Conservation (phyloP, 257 asterid genomes). For the Ilex asprella region DNA sequence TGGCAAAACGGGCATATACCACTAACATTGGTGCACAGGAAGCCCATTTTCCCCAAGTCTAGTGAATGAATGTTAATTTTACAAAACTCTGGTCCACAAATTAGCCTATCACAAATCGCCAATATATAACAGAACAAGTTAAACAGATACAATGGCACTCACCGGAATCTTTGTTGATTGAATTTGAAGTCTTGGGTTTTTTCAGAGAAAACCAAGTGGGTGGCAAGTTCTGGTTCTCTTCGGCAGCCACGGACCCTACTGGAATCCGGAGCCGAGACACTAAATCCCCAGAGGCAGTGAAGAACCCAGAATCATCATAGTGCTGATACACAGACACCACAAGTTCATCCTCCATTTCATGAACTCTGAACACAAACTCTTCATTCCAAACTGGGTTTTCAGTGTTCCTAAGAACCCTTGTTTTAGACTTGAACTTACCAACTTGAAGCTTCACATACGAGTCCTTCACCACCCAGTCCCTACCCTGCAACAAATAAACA, state of each 20-base stretch:
- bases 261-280: constrained; percentile 75
- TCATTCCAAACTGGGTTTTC: constrained; percentile 73
- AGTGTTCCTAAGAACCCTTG: constrained; percentile 45
- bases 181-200: constrained; percentile 36
- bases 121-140: constrained; percentile 1
- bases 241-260: constrained; percentile 49
- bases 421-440: constrained; percentile 61
- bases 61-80: no score
- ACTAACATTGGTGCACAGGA: no score
- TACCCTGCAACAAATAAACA: constrained; percentile 67
- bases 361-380: constrained; percentile 68
- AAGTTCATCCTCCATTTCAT: constrained; percentile 59
- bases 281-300: constrained; percentile 40
- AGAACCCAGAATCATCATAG: constrained; percentile 49
- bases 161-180: constrained; percentile 49
- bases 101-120: no score
- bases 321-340: constrained; percentile 46
- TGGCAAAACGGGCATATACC: no score
- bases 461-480: constrained; percentile 51
- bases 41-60: no score
- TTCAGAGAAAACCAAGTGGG: constrained; percentile 76
- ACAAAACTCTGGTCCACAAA: background rate
- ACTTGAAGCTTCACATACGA: constrained; percentile 60
- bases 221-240: constrained; percentile 60
- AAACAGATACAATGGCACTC: constrained; percentile 13